phyloP scores from a whole-genome alignment of 345 rosid species.

The Balakata baccata region DNA sequence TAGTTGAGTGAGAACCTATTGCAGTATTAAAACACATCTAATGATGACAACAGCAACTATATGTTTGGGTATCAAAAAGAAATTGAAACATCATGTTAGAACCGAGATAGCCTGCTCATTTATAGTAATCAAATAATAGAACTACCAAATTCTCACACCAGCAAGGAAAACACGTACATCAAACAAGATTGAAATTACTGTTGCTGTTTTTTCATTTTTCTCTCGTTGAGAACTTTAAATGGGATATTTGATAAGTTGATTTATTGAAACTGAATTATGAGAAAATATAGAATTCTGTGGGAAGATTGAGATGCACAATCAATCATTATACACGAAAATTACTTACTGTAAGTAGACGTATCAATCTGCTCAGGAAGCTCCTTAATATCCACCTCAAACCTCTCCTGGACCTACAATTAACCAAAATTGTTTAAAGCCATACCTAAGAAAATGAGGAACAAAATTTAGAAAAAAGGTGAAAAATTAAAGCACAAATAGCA shows the following conservation, averaged over 20 bases:
- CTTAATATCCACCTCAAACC: constrained; percentile 94
- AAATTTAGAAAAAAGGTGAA: background rate
- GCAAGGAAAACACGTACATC: no score
- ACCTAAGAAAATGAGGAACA: background rate
- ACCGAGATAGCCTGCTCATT: no score
- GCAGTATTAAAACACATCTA: no score
- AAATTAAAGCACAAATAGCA: background rate
- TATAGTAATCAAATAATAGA: no score
- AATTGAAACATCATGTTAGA: no score
- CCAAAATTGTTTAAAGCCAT: background rate
- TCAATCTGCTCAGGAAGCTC: constrained; percentile 97
- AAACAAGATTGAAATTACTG: no score
- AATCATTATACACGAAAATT: background rate
- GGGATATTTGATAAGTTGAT: background rate
- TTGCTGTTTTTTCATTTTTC: no score
- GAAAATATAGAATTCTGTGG: background rate
- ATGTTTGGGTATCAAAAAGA: no score
- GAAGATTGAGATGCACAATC: background rate
- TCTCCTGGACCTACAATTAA: constrained; percentile 70
- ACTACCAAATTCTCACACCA: no score
- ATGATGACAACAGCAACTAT: no score
- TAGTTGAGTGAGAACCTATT: no score
- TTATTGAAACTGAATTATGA: background rate
- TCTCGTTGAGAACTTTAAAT: no score
- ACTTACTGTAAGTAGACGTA: constrained; percentile 87